Evolutionary conservation across 2,329 filamentous ascomycete genomes (phyloP), one percentile per base, ranked within the genome.

Genomic region (Aspergillus persii): DNA sequence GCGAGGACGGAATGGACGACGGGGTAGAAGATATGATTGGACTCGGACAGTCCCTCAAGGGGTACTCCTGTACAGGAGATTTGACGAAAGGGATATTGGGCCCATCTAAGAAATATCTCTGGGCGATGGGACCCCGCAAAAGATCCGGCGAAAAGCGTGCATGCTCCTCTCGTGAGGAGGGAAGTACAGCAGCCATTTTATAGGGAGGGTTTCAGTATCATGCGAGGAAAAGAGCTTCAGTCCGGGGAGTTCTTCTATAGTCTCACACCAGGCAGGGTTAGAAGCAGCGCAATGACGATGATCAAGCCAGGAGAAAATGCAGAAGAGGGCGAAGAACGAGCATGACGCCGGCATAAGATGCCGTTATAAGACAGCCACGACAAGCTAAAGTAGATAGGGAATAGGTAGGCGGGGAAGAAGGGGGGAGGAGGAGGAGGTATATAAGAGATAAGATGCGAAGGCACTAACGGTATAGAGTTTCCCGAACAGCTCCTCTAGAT

Each of bases 1-100:
- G 73, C 18, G 77, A 79, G 9, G 76, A 69, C 2, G 72, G 69
- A 4, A 70, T 66, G 23, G 77, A 76, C 11, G 77, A 77, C 5
- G 72, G 65, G 3, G 69, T 58, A 2, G 76, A 74, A 8, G 74
- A 71, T 12, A 73, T 57, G 39, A 69, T 53, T 12, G 69, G 66
- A 55, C 66, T 68, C 46, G 66, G 61, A 50, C 65, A 68, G 18
- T 69, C 66, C 33, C 59, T 65, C 49, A 63, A 51, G 18, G 65
- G 61, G 61, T 65, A 69, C 12, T 66, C 67, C 60, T 68, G 68
- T 60, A 71, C 66, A 44, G 70, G 65, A 44, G 68, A 64, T 58
- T 73, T 74, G 58, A 57, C n/a, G 31, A 53, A 56, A 7, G 61
- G 52, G 44, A 67, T 54, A 50, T 60, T 58, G 53, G 65, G 58